Evolutionary conservation across 352 stramenopile genomes (phyloP), one percentile per base, ranked within the genome.

Genomic region (Elongisporangium anandrum): DNA sequence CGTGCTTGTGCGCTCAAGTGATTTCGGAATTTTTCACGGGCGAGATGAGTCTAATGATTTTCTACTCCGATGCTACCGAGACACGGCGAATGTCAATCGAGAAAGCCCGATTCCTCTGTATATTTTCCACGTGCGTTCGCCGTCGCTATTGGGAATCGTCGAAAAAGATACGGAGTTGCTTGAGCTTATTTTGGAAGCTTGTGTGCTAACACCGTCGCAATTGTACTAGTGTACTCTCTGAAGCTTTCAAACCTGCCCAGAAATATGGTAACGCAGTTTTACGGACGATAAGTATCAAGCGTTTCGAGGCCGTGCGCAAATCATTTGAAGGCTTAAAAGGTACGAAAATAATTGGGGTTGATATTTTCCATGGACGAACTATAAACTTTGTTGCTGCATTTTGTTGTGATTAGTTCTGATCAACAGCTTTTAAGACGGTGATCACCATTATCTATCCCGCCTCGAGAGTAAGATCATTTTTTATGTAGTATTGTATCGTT

Each of bases 301-400:
- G 99, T 69, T 99, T 99, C 60, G 93, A 99, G 77, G 90, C 90
- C 49, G 97, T 98, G 70, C 90, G 96, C 26, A 86, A 98, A 61
- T 88, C 86, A 2, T 81, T 98, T 52, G 79, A 95, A 59, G 64
- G 64, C 12, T 54, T 95, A 2, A 73, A 81, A 59, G 60, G 74
- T 85, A 15, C 9, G 4, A 41, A 15, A 41, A 15, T 13, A 59
- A 21, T 72, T 64, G 9, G 9, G 29, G 5, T 41, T 15, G 12
- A 3, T 20, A 3, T 26, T 3, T 8, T 3, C 58, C 17, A n/a
- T 13, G 29, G 34, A 16, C 17, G 45, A n/a, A 29, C 50, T 52
- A 12, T 6, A 6, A 13, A 23, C 39, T 49, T 45, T 16, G 17
- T 6, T 55, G 17, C 7, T 59, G 20, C 16, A 8, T 4, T 54